These are phyloP conservation scores for Aristolochia californica DNA, from an alignment of 164 flowering plant genomes.

Conservation along the genomic window DNA sequence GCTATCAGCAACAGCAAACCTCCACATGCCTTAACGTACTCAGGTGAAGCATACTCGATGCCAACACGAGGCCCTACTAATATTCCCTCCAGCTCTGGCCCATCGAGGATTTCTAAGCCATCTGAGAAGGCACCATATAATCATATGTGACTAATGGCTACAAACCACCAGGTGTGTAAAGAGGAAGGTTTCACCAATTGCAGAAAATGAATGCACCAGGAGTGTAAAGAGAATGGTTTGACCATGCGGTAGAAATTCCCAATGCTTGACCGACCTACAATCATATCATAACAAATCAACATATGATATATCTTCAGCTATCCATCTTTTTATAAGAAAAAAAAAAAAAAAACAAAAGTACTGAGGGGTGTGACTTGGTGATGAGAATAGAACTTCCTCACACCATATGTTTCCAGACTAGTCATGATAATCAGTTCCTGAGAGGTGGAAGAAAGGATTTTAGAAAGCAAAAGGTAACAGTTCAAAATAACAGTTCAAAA, in stretches of 20 bases:
- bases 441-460: too few relatives aligned
- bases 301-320: too few relatives aligned
- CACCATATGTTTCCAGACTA: too few relatives aligned
- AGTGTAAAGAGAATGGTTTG: constrained; percentile 65
- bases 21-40: constrained; percentile 85
- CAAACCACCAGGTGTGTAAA: constrained; percentile 53
- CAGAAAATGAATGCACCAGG: constrained; percentile 65
- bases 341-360: too few relatives aligned
- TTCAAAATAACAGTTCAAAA: too few relatives aligned
- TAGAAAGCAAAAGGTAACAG: too few relatives aligned
- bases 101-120: constrained; percentile 85
- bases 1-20: constrained; percentile 80
- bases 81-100: constrained; percentile 74
- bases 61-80: constrained; percentile 93
- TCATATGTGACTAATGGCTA: neutral
- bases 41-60: constrained; percentile 81
- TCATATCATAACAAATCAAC: too few relatives aligned
- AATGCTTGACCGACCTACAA: constrained; percentile 86
- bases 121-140: constrained; percentile 30
- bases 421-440: too few relatives aligned
- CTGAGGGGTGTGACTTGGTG: too few relatives aligned
- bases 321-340: too few relatives aligned
- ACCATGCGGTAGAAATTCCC: constrained; percentile 87
- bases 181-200: constrained; percentile 87
- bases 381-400: too few relatives aligned